Percentiles rank a stretch among this genome's conserved stretches.
Evolutionary conservation across 2,329 filamentous ascomycete genomes (phyloP).

Genomic region (Penicillium sp.): DNA sequence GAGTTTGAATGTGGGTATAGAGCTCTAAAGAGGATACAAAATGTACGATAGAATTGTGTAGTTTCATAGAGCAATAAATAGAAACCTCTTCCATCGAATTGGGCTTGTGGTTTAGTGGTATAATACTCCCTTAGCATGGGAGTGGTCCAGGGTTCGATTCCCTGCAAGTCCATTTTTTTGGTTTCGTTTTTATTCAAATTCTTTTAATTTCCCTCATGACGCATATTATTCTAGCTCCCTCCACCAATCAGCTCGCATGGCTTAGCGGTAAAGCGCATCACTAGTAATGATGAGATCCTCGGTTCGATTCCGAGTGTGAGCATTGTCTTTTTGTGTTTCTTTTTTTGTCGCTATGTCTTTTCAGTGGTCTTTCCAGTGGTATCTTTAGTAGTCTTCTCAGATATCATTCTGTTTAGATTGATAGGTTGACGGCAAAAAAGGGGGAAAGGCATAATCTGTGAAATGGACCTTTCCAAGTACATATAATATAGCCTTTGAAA

Average conservation of each 20-base stretch:
- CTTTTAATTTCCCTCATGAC: background rate
- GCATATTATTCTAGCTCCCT: fast-evolving
- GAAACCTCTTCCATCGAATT: conserved; percentile 1
- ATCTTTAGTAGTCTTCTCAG: background rate
- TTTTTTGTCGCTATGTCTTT: too few species aligned
- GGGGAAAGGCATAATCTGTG: too few species aligned
- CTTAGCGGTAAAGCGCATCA: conserved; percentile 11
- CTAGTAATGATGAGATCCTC: conserved; percentile 12
- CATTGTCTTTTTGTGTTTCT: background rate
- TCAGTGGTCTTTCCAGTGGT: too few species aligned
- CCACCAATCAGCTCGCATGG: conserved; percentile 1
- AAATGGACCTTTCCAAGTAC: too few species aligned
- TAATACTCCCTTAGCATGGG: conserved; percentile 49
- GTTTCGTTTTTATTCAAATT: background rate
- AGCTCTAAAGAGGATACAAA: background rate
- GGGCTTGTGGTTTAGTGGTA: conserved; percentile 48
- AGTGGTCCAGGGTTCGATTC: conserved; percentile 50
- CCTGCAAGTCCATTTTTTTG: conserved; percentile 43
- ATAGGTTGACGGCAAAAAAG: too few species aligned
- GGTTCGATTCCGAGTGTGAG: conserved; percentile 7
- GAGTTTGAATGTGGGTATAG: background rate
- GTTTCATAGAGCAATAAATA: background rate
- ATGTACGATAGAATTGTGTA: background rate
- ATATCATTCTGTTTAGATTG: too few species aligned
- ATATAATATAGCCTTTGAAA: too few species aligned